Evolutionary conservation across 352 stramenopile genomes (phyloP).

Genomic region (Peronospora farinosa): DNA sequence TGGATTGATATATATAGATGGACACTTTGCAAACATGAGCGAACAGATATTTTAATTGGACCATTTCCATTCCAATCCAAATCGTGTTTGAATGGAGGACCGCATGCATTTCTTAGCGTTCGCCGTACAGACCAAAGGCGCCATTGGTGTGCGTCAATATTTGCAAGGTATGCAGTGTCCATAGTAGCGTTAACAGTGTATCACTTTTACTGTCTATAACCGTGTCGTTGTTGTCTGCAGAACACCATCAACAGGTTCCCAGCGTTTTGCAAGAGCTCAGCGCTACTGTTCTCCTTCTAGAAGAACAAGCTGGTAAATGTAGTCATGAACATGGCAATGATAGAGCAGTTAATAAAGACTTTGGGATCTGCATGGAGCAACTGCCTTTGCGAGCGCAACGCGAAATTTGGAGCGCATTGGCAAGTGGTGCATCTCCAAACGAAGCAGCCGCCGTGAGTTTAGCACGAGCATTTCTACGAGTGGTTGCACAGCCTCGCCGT

Average conservation of each 20-base stretch:
- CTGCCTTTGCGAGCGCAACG: slow-evolving; percentile 39
- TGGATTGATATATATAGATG: not conserved
- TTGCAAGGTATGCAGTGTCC: slow-evolving; percentile 26
- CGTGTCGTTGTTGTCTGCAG: slow-evolving; percentile 15
- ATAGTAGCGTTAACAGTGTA: not conserved
- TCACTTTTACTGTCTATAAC: not conserved
- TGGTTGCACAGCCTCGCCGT: slow-evolving; percentile 7
- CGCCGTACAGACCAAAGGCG: slow-evolving; percentile 34
- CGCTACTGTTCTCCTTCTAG: slow-evolving; percentile 17
- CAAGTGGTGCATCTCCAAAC: slow-evolving; percentile 18
- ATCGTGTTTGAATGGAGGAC: not conserved
- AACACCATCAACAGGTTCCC: slow-evolving; percentile 29
- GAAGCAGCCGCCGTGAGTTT: slow-evolving; percentile 10
- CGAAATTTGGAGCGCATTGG: slow-evolving; percentile 55
- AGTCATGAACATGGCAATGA: not conserved
- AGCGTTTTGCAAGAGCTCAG: slow-evolving; percentile 34
- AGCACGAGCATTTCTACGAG: slow-evolving; percentile 22
- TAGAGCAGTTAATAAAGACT: slow-evolving; percentile 3
- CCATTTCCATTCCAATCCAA: slow-evolving; percentile 1
- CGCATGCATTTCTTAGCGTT: slow-evolving; percentile 30
- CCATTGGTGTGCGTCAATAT: slow-evolving; percentile 33
- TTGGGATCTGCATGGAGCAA: slow-evolving; percentile 41
- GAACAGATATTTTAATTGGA: not conserved
- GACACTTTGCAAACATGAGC: not conserved
- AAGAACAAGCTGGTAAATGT: not conserved